A percentile compares a stretch with the other conserved stretches of the same genome.
Conservation (phyloP, 495 filamentous ascomycete species). For the Barbatosphaeria neglecta region DNA sequence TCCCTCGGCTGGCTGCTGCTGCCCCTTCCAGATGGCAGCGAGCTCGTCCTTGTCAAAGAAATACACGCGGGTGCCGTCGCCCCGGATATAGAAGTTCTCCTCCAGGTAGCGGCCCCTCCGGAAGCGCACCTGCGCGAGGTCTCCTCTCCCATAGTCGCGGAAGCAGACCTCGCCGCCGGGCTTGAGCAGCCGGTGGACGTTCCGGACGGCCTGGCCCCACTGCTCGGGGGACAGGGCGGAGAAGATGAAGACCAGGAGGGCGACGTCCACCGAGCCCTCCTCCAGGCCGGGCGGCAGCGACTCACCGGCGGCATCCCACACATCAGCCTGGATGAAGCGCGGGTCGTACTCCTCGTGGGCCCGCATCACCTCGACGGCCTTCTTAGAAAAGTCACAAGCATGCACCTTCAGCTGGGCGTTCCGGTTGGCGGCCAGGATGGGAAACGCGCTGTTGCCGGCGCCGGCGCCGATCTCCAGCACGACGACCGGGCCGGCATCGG, state of each 20-base stretch:
- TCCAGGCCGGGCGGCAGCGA: conserved; percentile 63
- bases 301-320: conserved; percentile 76
- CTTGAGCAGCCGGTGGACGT: conserved; percentile 72
- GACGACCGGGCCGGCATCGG: conserved; percentile 46
- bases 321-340: conserved; percentile 64
- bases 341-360: conserved; percentile 50
- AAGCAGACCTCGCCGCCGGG: conserved; percentile 84
- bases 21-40: conserved; percentile 66
- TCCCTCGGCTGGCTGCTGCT: conserved; percentile 19
- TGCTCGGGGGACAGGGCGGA: conserved; percentile 77
- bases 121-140: conserved; percentile 92
- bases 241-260: conserved; percentile 93
- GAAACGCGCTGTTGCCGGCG: conserved; percentile 92
- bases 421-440: conserved; percentile 66
- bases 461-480: conserved; percentile 90
- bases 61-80: conserved; percentile 92
- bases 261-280: conserved; percentile 71
- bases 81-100: conserved; percentile 93
- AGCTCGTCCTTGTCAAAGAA: conserved; percentile 89
- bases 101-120: conserved; percentile 84
- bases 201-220: conserved; percentile 72
- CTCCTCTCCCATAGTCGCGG: conserved; percentile 89
- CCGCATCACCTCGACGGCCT: conserved; percentile 81
- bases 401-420: conserved; percentile 70
- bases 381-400: conserved; percentile 88